Evolutionary conservation across 2,329 filamentous ascomycete species (phyloP), one percentile per base, ranked within the genome.

Genomic region (Ceratocystis alfenasii): DNA sequence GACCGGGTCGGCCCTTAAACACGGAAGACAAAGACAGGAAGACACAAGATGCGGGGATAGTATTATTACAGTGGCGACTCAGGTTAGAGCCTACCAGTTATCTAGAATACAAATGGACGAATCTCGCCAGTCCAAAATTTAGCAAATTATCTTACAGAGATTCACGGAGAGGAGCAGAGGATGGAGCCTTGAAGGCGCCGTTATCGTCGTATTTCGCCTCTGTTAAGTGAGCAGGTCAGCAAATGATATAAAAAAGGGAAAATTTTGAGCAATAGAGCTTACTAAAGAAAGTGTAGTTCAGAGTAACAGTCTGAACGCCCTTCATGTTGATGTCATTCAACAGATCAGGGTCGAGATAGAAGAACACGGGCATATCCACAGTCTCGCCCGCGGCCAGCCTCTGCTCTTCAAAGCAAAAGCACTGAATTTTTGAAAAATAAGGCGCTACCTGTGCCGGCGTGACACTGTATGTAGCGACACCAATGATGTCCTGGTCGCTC

Each of bases 361-460:
- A 99, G 76, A 99, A 99, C 0, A 99, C 95, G 0, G 94, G 95
- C 95, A 99, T 99, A 75, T 99, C 94, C 65, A 99, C 94, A 57
- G 91, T 94, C 81, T 99, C 95, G 57, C 93, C 92, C 5, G 92
- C 92, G 74, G 94, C 93, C 70, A 99, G 77, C 68, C 95, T 83
- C 81, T 99, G 94, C 76, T 91, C 93, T 78, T 99, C 94, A 72
- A 99, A 99, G 76, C 94, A 99, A 76, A 99, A 99, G 74, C 94
- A 99, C 76, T 99, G 94, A 59, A 99, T 99, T 82, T 99, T 99
- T 83, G 89, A 95, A 74, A 99, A 99, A 75, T 99, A 99, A 1
- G 90, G 92, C 55, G 94, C 93, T 57, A 95, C 92, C 77, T 99
- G 94, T 2, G 85, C 94, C 0, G 94, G 94, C 2, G 93, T 96